Percentiles rank a stretch among this genome's conserved stretches.
Evolutionary conservation across 805 yeast species (phyloP).

Genomic region (Cyberlindnera meyerae): DNA sequence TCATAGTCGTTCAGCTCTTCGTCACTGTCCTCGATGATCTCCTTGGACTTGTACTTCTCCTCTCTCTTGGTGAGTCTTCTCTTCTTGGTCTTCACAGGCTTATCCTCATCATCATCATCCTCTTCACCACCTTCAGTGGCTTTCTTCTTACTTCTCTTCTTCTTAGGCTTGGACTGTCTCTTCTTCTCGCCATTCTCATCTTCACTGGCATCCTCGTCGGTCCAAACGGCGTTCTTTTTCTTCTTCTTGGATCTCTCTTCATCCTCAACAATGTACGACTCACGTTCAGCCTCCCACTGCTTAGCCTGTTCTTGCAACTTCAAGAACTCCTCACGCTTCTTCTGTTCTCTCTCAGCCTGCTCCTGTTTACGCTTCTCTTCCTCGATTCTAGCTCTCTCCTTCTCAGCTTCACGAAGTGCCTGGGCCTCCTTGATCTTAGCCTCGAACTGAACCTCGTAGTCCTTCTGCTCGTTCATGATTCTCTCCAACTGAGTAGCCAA

Average conservation of each 20-base stretch:
- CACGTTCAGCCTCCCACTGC: slow-evolving; percentile 54
- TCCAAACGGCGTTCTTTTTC: slow-evolving; percentile 41
- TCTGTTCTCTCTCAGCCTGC: slow-evolving; percentile 42
- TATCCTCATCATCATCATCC: slow-evolving; percentile 19
- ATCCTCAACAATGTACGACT: slow-evolving; percentile 27
- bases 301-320: slow-evolving; percentile 52
- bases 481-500: slow-evolving; percentile 66
- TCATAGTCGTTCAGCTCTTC: slow-evolving; percentile 29
- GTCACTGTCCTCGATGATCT: slow-evolving; percentile 40
- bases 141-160: slow-evolving; percentile 6
- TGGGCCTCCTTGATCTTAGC: slow-evolving; percentile 71
- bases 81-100: slow-evolving; percentile 44
- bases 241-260: slow-evolving; percentile 34
- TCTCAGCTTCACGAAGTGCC: slow-evolving; percentile 43
- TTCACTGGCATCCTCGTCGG: slow-evolving; percentile 34
- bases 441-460: slow-evolving; percentile 52
- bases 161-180: slow-evolving; percentile 1
- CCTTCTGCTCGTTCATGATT: slow-evolving; percentile 66
- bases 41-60: slow-evolving; percentile 31
- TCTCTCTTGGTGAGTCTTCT: slow-evolving; percentile 52
- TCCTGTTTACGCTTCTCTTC: slow-evolving; percentile 40
- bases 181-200: slow-evolving; percentile 10
- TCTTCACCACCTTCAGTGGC: slow-evolving; percentile 9
- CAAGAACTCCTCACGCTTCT: slow-evolving; percentile 38
- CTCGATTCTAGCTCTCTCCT: slow-evolving; percentile 45